Evolutionary conservation across 768 basidiomycete species (phyloP).

Genomic region (Daedaleopsis sinensis): DNA sequence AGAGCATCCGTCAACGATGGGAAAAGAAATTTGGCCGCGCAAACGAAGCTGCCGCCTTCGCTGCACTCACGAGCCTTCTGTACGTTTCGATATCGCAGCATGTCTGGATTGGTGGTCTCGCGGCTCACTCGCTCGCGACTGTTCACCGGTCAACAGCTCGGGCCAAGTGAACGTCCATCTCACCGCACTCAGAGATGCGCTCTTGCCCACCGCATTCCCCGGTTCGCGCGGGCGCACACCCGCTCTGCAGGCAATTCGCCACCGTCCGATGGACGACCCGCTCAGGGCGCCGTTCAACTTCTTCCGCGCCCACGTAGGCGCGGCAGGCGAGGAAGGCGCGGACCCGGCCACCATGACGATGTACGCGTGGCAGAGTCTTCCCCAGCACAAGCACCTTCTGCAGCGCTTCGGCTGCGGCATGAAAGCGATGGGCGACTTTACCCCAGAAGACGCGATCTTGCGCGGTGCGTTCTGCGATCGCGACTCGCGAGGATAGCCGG

Average conservation of each 20-base stretch:
- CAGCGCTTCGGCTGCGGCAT: conserved; percentile 26
- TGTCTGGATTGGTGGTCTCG: neutral
- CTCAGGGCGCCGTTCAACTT: conserved; percentile 17
- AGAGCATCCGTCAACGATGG: conserved; percentile 11
- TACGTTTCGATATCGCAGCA: neutral
- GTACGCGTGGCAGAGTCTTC: conserved; percentile 13
- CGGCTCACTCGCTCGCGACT: neutral
- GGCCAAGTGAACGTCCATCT: neutral
- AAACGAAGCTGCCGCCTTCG: neutral
- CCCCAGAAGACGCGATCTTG: conserved; percentile 22
- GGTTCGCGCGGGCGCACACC: conserved; percentile 21
- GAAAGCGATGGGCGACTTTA: conserved; percentile 22
- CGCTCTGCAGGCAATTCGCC: conserved; percentile 1
- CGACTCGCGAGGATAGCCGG: neutral
- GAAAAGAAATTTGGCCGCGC: neutral
- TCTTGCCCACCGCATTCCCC: conserved; percentile 1
- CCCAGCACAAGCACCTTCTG: conserved; percentile 11
- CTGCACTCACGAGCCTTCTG: conserved; percentile 19
- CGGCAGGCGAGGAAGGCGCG: conserved; percentile 11
- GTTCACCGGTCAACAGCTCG: neutral
- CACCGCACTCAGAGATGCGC: conserved; percentile 1
- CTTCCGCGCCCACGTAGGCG: conserved; percentile 22
- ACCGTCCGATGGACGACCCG: neutral
- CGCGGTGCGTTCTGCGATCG: conserved; percentile 12
- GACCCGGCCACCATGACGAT: conserved; percentile 8